Conservation (phyloP, 2,329 filamentous ascomycete species). For the Fusarium domesticum region DNA sequence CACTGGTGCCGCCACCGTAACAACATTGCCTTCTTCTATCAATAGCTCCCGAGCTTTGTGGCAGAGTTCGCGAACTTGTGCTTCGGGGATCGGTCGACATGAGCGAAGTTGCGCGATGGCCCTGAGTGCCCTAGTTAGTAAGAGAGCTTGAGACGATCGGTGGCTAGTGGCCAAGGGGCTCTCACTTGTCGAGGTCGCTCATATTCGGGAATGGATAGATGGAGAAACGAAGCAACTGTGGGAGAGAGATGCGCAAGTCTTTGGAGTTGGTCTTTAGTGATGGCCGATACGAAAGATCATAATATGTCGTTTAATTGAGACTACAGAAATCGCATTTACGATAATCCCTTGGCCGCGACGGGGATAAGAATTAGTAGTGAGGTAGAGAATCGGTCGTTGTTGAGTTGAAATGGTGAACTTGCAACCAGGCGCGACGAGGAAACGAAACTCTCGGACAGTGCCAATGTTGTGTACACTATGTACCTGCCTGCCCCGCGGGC, state of each 20-base stretch:
- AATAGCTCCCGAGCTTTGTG: constrained; percentile 94
- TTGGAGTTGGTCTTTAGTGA: constrained; percentile 9
- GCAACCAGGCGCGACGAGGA: too few species aligned
- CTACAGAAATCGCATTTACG: not conserved
- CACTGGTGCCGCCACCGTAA: constrained; percentile 90
- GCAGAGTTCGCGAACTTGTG: constrained; percentile 92
- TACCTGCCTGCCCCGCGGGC: too few species aligned
- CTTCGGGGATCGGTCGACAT: constrained; percentile 92
- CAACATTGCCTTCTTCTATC: constrained; percentile 97
- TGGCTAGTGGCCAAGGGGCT: not conserved
- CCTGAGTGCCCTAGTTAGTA: constrained; percentile 49
- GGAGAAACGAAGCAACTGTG: constrained; percentile 15
- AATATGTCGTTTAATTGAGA: constrained; percentile 25
- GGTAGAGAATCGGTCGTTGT: too few species aligned
- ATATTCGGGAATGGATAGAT: constrained; percentile 45
- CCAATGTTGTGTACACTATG: too few species aligned
- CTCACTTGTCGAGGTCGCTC: constrained; percentile 91
- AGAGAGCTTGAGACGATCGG: constrained; percentile 3
- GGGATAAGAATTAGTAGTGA: too few species aligned
- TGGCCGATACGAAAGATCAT: constrained; percentile 16
- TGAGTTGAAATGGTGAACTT: too few species aligned
- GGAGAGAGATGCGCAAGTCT: constrained; percentile 22
- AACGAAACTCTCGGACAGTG: too few species aligned
- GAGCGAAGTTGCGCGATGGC: constrained; percentile 93
- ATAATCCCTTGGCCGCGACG: not conserved